phyloP scores from a whole-genome alignment of 1,284 basidiomycete genomes.

The Fomitiporia mediterranea region DNA sequence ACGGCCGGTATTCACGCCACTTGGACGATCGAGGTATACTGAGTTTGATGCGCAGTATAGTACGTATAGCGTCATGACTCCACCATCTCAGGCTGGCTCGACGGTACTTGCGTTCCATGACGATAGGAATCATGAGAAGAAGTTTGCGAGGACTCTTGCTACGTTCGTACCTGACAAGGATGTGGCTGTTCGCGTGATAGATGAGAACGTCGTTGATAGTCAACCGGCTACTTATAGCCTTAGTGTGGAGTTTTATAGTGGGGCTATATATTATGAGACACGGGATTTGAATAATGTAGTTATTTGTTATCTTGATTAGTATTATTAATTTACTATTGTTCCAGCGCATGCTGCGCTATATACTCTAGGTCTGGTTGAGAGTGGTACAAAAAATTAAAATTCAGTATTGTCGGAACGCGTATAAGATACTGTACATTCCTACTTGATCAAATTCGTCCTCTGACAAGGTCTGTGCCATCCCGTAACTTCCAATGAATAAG shows the following conservation, averaged over 20 bases:
- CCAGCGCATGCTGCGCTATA: too few species aligned
- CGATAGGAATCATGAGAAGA: not conserved
- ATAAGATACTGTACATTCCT: too few species aligned
- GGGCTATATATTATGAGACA: conserved; percentile 15
- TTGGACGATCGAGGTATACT: not conserved
- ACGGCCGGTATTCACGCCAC: not conserved
- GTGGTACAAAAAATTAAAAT: too few species aligned
- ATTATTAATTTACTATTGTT: too few species aligned
- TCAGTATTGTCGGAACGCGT: too few species aligned
- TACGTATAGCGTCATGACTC: conserved; percentile 10
- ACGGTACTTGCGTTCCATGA: conserved; percentile 12
- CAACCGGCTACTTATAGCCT: conserved; percentile 6
- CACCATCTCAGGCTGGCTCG: conserved; percentile 9
- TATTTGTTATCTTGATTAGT: conserved; percentile 13
- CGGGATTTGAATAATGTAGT: conserved; percentile 1
- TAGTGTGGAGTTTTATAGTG: conserved; percentile 15
- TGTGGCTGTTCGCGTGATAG: not conserved
- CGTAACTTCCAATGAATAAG: too few species aligned
- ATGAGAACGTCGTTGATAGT: not conserved
- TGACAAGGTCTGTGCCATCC: too few species aligned
- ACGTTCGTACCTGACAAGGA: conserved; percentile 3
- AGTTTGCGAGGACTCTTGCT: conserved; percentile 1
- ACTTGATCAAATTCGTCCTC: too few species aligned
- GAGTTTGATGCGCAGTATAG: not conserved
- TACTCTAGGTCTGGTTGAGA: too few species aligned